Conservation (phyloP, 495 filamentous ascomycete species). For the Astrothelium macrocarpum region DNA sequence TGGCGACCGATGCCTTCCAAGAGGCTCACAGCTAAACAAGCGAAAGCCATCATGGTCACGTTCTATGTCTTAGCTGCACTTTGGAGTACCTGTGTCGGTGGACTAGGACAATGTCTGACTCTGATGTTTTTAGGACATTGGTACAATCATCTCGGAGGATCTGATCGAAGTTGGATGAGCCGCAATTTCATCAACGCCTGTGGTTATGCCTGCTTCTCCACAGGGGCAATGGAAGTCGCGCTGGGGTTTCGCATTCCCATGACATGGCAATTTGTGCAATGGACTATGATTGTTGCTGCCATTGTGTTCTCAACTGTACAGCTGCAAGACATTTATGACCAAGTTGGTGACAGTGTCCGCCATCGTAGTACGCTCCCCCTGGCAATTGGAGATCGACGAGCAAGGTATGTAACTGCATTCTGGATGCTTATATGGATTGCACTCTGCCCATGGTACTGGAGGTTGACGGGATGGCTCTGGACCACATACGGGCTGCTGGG, state of each 20-base stretch:
- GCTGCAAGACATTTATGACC: not conserved
- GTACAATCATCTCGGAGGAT: not conserved
- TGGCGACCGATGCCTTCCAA: not conserved
- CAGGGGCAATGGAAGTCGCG: not conserved
- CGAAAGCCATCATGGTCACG: not conserved
- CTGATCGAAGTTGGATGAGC: not conserved
- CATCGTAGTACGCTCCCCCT: not conserved
- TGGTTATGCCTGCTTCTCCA: not conserved
- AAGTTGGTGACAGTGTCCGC: not conserved
- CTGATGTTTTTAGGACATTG: not conserved
- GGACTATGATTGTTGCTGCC: not conserved
- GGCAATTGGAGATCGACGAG: not conserved
- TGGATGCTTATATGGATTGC: not conserved
- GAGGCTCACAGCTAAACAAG: not conserved
- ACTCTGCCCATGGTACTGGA: not conserved
- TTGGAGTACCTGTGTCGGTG: not conserved
- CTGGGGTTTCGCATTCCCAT: not conserved
- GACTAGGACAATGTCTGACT: not conserved
- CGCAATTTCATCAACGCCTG: not conserved
- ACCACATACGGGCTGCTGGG: not conserved
- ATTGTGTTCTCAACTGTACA: not conserved
- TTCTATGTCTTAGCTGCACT: not conserved
- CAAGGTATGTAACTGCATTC: not conserved
- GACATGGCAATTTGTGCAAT: not conserved
- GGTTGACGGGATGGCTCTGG: not conserved